Evolutionary conservation across 768 basidiomycete genomes (phyloP).

Genomic region (Phallus indusiatus): DNA sequence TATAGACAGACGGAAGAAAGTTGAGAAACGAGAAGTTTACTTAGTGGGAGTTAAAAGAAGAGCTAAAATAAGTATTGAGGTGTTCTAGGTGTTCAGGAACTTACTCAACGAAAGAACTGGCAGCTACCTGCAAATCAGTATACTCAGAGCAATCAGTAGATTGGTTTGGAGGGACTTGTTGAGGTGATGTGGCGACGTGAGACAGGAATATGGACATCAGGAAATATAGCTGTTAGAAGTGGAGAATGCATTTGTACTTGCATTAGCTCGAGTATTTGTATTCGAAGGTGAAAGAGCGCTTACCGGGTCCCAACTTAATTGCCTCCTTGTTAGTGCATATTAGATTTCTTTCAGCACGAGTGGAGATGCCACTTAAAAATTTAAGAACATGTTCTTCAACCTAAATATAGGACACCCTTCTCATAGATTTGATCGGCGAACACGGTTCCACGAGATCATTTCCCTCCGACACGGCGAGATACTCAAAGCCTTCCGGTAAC

Average conservation of each 20-base stretch:
- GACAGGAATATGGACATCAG: slow-evolving; percentile 8
- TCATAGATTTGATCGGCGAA: no score
- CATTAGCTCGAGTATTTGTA: background rate
- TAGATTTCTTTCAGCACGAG: no score
- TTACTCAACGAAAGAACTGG: slow-evolving; percentile 54
- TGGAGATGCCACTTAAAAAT: no score
- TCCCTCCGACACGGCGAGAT: no score
- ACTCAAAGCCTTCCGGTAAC: no score
- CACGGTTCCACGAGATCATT: no score
- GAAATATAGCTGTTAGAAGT: background rate
- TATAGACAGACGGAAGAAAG: slow-evolving; percentile 43
- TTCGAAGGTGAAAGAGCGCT: background rate
- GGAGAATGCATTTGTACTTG: background rate
- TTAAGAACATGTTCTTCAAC: no score
- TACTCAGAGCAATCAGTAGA: slow-evolving; percentile 28
- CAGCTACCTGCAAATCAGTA: slow-evolving; percentile 44
- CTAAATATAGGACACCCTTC: no score
- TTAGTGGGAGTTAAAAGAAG: slow-evolving; percentile 1
- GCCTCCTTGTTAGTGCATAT: no score
- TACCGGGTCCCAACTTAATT: background rate
- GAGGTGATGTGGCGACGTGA: slow-evolving; percentile 6
- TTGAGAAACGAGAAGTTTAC: slow-evolving; percentile 36
- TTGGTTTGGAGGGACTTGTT: background rate
- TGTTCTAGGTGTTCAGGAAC: slow-evolving; percentile 12
- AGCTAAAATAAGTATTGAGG: background rate